A percentile compares a stretch with the other conserved stretches of the same genome.
Evolutionary conservation across 768 basidiomycete genomes (phyloP).

Genomic region (Mycena chlorophos): DNA sequence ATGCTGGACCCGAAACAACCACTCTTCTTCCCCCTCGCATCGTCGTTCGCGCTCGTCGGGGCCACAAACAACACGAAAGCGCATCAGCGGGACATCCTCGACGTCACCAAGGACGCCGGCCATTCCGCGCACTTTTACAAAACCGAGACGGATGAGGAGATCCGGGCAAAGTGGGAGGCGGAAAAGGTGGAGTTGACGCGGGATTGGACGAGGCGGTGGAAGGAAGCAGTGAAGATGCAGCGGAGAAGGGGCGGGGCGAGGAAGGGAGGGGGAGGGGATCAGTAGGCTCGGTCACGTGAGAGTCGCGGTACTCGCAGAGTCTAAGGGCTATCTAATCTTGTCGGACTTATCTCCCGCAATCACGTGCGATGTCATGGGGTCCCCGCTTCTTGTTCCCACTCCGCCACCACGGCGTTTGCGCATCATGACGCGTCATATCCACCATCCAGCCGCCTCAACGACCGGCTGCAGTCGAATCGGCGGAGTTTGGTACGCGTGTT

Average conservation of each 20-base stretch:
- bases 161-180: conserved; percentile 70
- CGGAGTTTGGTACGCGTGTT: too few relatives aligned
- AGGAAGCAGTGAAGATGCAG: conserved; percentile 68
- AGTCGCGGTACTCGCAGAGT: too few relatives aligned
- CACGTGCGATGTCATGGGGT: too few relatives aligned
- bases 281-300: too few relatives aligned
- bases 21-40: conserved; percentile 60
- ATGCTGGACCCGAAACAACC: conserved; percentile 57
- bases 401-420: too few relatives aligned
- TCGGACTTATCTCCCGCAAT: too few relatives aligned
- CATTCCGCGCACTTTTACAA: conserved; percentile 56
- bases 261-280: too few relatives aligned
- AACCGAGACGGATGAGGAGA: conserved; percentile 55
- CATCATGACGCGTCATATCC: too few relatives aligned
- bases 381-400: too few relatives aligned
- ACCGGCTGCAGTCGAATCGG: too few relatives aligned
- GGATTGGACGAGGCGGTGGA: conserved; percentile 76
- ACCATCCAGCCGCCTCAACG: too few relatives aligned
- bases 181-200: conserved; percentile 63
- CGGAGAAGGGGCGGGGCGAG: conserved; percentile 51
- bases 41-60: conserved; percentile 23
- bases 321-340: too few relatives aligned
- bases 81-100: conserved; percentile 47
- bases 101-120: conserved; percentile 48
- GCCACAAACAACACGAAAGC: conserved; percentile 27